Evolutionary conservation across 2,329 filamentous ascomycete species (phyloP).

Genomic region (Ophiostoma sp.): DNA sequence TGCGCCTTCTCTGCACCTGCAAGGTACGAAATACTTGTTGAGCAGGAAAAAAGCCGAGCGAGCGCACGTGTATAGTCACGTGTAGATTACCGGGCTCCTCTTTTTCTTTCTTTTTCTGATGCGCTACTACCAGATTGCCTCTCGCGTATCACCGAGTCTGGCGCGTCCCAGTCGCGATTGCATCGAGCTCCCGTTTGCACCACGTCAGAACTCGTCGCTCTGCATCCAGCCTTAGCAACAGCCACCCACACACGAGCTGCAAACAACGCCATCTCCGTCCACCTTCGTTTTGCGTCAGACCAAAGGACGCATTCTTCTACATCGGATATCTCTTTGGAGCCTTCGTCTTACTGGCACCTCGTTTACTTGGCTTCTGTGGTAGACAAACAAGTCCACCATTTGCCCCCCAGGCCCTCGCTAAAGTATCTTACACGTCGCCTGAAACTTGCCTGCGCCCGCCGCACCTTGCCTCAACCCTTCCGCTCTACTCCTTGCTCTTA

Average conservation of each 20-base stretch:
- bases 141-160: background rate
- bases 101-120: background rate
- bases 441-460: too few relatives aligned
- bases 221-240: too few relatives aligned
- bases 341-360: background rate
- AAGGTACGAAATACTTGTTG: too few relatives aligned
- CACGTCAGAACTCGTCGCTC: background rate
- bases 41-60: too few relatives aligned
- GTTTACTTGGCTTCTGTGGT: background rate
- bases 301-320: too few relatives aligned
- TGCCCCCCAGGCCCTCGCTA: background rate
- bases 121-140: background rate
- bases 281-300: too few relatives aligned
- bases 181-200: constrained; percentile 8
- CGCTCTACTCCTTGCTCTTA: background rate
- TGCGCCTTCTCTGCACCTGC: too few relatives aligned
- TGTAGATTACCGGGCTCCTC: background rate
- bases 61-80: background rate
- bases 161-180: constrained; percentile 17
- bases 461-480: too few relatives aligned
- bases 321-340: too few relatives aligned
- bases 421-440: background rate
- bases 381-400: background rate
- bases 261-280: too few relatives aligned
- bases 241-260: too few relatives aligned